Base-by-base conservation (phyloP, 1,139 yeast species). In the Blastobotrys petasosporus region DNA sequence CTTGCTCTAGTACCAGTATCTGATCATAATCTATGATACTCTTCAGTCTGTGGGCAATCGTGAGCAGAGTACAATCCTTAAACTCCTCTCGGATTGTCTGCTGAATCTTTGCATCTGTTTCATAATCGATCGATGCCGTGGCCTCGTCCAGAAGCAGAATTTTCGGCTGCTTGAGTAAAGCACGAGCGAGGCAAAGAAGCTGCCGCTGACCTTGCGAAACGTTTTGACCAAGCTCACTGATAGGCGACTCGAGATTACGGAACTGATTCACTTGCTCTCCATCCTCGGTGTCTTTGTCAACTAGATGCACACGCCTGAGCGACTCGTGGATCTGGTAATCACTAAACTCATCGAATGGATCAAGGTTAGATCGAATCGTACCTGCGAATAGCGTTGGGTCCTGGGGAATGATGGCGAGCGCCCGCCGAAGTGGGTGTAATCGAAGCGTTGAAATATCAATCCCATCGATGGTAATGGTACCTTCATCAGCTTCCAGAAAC, bases 31-130 rank as follows among this genome's bases (percentile, higher is more conserved):
- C 92, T 74, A 85, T 69, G 38, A 86, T 84, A 0, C 95, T 85
- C 54, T 85, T 86, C 48, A 86, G 71, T 49, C 95, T 71, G 58
- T 85, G 94, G 0, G 94, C 94, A 57, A 85, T 83, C 0, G 94
- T 84, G 43, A 85, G 65, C 49, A 84, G 82, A 0, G 94, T 85
- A 56, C 81, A 74, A 51, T 80, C 74, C 41, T 66, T 69, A 60
- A 85, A 83, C 55, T 79, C 79, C 2, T 67, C 60, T 49, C 90
- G 70, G 35, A 85, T 83, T 0, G 94, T 82, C 51, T 79, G 77
- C 64, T 85, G 94, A 45, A 85, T 78, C 47, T 83, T 75, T 51
- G 74, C 74, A 57, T 85, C 94, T 0, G 94, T 85, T 58, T 82
- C 85, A 16, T 82, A 78, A 61, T 85, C 94, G 25, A 85, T 88